Conservation (phyloP, 108 stramenopile species). For the Fragilariopsis cylindrus region DNA sequence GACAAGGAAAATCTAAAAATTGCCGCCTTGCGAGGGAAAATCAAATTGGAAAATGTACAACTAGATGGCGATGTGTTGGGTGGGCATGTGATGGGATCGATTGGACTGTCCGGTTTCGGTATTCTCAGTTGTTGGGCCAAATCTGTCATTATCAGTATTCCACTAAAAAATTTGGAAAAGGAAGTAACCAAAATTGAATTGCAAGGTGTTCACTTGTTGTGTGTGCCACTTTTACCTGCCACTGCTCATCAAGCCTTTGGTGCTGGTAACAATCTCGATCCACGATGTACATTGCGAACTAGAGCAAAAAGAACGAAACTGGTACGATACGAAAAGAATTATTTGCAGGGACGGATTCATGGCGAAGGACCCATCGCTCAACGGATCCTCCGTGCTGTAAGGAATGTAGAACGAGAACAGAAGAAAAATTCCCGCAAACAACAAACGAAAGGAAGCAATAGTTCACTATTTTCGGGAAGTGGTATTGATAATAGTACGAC, state of each 20-base stretch:
- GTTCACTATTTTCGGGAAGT: constrained; percentile 10
- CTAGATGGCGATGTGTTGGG: constrained; percentile 83
- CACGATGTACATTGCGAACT: constrained; percentile 62
- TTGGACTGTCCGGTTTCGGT: constrained; percentile 77
- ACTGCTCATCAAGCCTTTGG: constrained; percentile 70
- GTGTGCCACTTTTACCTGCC: constrained; percentile 71
- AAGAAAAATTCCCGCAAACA: constrained; percentile 30
- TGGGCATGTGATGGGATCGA: constrained; percentile 64
- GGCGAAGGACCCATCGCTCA: constrained; percentile 66
- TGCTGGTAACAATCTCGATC: constrained; percentile 58
- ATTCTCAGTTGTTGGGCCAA: constrained; percentile 72
- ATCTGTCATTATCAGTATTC: constrained; percentile 55
- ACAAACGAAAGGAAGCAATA: constrained; percentile 22
- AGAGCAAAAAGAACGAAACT: constrained; percentile 71
- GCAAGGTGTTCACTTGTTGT: constrained; percentile 69
- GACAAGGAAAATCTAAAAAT: constrained; percentile 78
- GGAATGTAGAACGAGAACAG: constrained; percentile 41
- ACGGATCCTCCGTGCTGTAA: constrained; percentile 42
- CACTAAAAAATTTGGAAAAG: constrained; percentile 69
- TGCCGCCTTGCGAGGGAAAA: constrained; percentile 68
- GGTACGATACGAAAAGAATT: constrained; percentile 78
- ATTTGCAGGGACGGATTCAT: constrained; percentile 62
- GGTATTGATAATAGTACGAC: constrained; percentile 1
- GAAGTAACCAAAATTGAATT: constrained; percentile 70
- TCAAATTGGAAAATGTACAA: constrained; percentile 83